Base-by-base conservation (phyloP, 2,329 filamentous ascomycete species). In the Neoscytalidium dimidiatum region DNA sequence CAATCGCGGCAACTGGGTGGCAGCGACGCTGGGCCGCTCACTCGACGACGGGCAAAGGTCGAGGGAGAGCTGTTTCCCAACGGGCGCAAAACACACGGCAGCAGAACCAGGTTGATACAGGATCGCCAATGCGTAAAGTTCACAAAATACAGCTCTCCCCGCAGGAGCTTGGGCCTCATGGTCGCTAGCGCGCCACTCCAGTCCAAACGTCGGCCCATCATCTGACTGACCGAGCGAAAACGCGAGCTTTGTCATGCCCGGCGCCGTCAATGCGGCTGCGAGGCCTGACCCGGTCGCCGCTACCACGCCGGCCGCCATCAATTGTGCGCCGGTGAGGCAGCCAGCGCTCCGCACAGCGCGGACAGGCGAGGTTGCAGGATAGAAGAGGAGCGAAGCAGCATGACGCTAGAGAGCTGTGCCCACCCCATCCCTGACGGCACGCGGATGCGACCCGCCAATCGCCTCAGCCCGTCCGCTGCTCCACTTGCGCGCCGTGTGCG, bases 131-230 rank as follows among this genome's bases (percentile, higher is more conserved):
- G n/a, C 13, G 21, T 41, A 41, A 41, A 56, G 31, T 26, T 52
- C 19, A 28, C n/a, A 31, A 31, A 44, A 46, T 9, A 31, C 56
- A 9, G 28, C 28, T n/a, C 19, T 29, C 56, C 56, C 56, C 56
- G 56, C 56, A 60, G 56, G 56, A 60, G 56, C 56, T 60, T 60
- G 56, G 56, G 56, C 56, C 56, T 29, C 28, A 9, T 17, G 38
- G 21, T 9, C 56, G 38, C 56, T 60, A 60, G 56, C 56, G 56
- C 41, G 29, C 56, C 56, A 60, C 35, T 26, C 56, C 56, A 31
- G 56, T 31, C 19, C 38, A 11, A 35, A 44, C 56, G 28, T 46
- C 38, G 38, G 38, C 38, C 41, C 56, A 60, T 60, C 38, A 48
- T 57, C 56, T 60, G 56, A 60, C 56, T 60, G 56, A 60, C 26